Evolutionary conservation across 192 early-diverging fungal species (phyloP), one percentile per base, ranked within the genome.

Genomic region (Gaertneriomyces semiglobifer): DNA sequence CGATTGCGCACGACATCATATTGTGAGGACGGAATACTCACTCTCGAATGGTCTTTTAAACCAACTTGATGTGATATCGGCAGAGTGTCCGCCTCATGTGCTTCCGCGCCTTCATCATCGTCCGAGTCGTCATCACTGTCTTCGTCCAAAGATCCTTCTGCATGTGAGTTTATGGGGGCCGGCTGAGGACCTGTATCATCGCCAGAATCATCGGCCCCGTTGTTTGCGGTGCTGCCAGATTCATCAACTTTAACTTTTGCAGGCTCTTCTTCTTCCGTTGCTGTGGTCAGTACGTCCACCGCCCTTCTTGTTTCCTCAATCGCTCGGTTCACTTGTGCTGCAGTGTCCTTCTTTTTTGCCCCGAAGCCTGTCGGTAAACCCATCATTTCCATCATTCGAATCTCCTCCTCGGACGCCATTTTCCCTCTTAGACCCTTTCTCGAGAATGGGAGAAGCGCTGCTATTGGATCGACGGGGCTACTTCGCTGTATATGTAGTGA

Each of bases 31-130:
- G 53, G n/a, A 10, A 44, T n/a, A 54, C 51, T 38, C 72, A 89
- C 88, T 70, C 81, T 84, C 58, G 62, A 66, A 66, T 92, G 90
- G 64, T 89, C 89, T 47, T 78, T 75, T 12, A 92, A 65, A 42
- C 65, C 74, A 14, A 89, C 85, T 60, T 88, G 83, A 65, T 88
- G 86, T 0, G 89, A 81, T 53, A 90, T 82, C 8, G 90, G 90
- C 42, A 88, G 62, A 6, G 70, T 60, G 38, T 79, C 72, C 8
- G 61, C 57, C 12, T 75, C 73, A 4, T 58, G 14, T 9, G 64
- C 78, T 18, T 59, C 68, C 2, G 61, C 60, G 6, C 46, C 62
- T 20, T 51, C 70, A 4, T 66, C 64, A 11, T 76, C 66, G 8
- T 78, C 69, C 25, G 72, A 58, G 41, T 78, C 58, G 7, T 79